These are phyloP conservation scores for Termitomyces bulborhizus DNA, from an alignment of 768 basidiomycete species.

Conservation along the genomic window DNA sequence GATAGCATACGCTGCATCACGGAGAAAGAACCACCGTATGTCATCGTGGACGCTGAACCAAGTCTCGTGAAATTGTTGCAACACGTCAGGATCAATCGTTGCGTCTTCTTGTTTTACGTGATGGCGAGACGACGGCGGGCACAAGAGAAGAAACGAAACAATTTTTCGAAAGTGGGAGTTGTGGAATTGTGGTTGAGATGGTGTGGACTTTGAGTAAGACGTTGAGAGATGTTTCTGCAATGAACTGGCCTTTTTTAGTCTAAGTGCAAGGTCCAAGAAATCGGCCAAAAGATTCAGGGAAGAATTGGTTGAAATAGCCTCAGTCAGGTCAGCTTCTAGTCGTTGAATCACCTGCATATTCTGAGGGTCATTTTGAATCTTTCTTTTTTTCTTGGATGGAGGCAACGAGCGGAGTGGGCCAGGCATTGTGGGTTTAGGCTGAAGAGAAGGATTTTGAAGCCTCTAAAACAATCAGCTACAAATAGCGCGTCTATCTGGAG, in stretches of 20 bases:
- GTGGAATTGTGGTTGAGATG: conserved; percentile 59
- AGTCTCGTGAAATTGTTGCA: conserved; percentile 56
- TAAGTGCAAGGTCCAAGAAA: conserved; percentile 54
- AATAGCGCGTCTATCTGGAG: conserved; percentile 1
- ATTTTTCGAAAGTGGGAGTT: conserved; percentile 62
- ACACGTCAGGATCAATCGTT: conserved; percentile 51
- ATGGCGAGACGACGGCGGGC: conserved; percentile 42
- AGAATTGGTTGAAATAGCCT: conserved; percentile 42
- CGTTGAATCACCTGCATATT: conserved; percentile 12
- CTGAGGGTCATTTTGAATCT: conserved; percentile 26
- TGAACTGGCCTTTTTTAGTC: conserved; percentile 48
- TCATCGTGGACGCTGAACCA: conserved; percentile 81
- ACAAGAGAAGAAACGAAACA: conserved; percentile 51
- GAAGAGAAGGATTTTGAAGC: conserved; percentile 3
- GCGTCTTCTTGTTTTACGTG: conserved; percentile 20
- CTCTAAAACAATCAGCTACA: not conserved
- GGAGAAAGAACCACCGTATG: conserved; percentile 84
- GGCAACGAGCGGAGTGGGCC: conserved; percentile 39
- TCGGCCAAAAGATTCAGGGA: conserved; percentile 79
- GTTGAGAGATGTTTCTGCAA: conserved; percentile 75
- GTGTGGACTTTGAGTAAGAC: conserved; percentile 39
- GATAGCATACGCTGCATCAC: conserved; percentile 60
- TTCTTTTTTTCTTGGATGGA: conserved; percentile 46
- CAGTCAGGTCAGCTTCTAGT: conserved; percentile 52
- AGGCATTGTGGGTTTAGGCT: conserved; percentile 14